Percentiles rank a stretch among this genome's conserved stretches.
Evolutionary conservation across 331 rosid species (phyloP).

Genomic region (Malus hybrid): DNA sequence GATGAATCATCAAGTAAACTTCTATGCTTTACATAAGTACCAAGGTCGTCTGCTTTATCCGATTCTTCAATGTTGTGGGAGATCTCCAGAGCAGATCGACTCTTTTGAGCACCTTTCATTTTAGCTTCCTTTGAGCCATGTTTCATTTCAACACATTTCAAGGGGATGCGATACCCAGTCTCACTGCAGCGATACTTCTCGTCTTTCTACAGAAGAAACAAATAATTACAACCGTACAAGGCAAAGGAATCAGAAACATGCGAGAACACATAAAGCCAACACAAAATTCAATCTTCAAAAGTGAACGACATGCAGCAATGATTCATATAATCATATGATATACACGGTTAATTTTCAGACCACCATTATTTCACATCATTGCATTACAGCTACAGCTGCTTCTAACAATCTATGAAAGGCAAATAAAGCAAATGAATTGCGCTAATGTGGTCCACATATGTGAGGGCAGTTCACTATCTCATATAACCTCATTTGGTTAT

Average conservation of each 20-base stretch:
- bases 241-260: neutral
- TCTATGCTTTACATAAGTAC: conserved; percentile 32
- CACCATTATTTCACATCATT: neutral
- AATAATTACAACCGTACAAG: conserved; percentile 5
- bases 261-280: neutral
- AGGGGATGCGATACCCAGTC: conserved; percentile 91
- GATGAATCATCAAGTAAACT: conserved; percentile 38
- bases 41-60: conserved; percentile 19
- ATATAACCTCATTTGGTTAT: neutral
- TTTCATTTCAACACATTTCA: conserved; percentile 67
- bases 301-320: neutral
- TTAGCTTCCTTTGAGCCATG: conserved; percentile 26
- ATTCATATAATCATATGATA: neutral
- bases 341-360: neutral
- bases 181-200: conserved; percentile 80
- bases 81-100: conserved; percentile 41
- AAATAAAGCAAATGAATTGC: neutral
- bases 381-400: neutral
- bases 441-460: neutral
- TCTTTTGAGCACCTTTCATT: conserved; percentile 21
- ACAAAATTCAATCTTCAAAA: neutral
- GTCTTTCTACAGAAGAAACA: conserved; percentile 36
- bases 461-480: neutral
- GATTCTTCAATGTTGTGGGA: conserved; percentile 15
- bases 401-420: neutral